Evolutionary conservation across 768 basidiomycete species (phyloP), one percentile per base, ranked within the genome.

Genomic region (Chalciporus chontae): DNA sequence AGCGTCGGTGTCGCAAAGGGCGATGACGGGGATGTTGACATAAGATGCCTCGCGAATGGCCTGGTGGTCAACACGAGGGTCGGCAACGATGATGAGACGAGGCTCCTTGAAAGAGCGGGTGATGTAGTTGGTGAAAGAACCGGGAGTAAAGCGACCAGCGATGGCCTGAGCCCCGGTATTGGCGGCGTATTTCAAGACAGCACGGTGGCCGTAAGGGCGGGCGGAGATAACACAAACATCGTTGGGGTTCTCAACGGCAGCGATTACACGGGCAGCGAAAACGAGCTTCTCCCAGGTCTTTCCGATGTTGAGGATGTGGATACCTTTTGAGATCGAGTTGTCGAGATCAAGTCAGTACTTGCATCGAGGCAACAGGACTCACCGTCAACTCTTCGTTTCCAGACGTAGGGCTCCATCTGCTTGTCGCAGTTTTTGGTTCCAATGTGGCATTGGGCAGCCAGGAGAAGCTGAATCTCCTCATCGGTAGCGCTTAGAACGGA

Each of bases 261-360:
- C 94, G 63, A 98, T 94, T 65, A 98, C 82, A 69, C 96, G 92
- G 55, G 96, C 96, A 52, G 96, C 96, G 63, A 99, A 81, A 57
- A 98, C 94, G 58, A 99, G 83, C 74, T 99, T 99, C 75, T 97
- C 95, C 94, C 94, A 98, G 58, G 95, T 99, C 83, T 98, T 99
- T 67, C 96, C 96, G 60, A 98, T 88, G 84, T 98, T 96, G 64
- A 97, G 73, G 67, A 99, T 76, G 77, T 99, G 87, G 72, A 97
- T 91, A 59, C 94, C 94, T 96, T 21, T 71, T 19, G 41, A 3
- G 32, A 42, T 53, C 44, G 31, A 17, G 43, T 11, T 39, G n/a
- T 50, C 43, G 38, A 24, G 17, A 47, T 64, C 45, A 47, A 44
- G 55, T 50, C 56, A 56, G 34, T 23, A 24, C 21, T 31, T 31